Evolutionary conservation across 352 stramenopile species (phyloP).

Genomic region (Globisporangium sylvaticum): DNA sequence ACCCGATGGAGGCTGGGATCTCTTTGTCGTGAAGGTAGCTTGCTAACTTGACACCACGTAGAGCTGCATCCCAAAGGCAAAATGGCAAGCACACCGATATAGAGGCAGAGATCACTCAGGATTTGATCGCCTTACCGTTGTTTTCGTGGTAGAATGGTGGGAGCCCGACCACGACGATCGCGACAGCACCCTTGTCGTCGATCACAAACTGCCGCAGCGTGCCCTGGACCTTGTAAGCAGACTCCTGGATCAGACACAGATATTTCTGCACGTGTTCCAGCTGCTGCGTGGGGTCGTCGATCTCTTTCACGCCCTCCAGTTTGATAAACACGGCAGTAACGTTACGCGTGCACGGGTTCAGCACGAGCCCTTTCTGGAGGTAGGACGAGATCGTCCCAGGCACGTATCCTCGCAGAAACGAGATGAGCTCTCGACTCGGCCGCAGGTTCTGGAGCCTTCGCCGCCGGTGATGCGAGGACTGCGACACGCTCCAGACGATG

Average conservation of each 20-base stretch:
- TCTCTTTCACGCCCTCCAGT: conserved; percentile 50
- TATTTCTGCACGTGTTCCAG: conserved; percentile 54
- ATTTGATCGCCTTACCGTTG: conserved; percentile 39
- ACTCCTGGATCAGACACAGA: conserved; percentile 68
- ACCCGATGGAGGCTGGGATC: conserved; percentile 66
- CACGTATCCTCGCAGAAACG: conserved; percentile 61
- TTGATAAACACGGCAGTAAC: conserved; percentile 75
- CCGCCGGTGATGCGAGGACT: conserved; percentile 13
- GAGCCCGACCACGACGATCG: conserved; percentile 73
- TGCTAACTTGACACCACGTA: conserved; percentile 63
- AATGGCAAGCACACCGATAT: conserved; percentile 10
- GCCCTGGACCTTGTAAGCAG: conserved; percentile 73
- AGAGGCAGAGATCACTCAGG: background rate
- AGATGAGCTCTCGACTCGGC: conserved; percentile 39
- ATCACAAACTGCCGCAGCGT: conserved; percentile 85
- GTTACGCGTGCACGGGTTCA: conserved; percentile 64
- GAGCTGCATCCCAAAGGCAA: conserved; percentile 19
- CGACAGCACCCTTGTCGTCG: conserved; percentile 81
- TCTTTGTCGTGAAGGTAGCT: conserved; percentile 63
- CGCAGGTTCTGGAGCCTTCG: conserved; percentile 10
- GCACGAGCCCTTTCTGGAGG: conserved; percentile 54
- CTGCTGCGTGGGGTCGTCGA: conserved; percentile 33
- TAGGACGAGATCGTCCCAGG: conserved; percentile 66
- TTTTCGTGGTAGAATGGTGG: conserved; percentile 85
- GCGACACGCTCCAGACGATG: conserved; percentile 27